Conservation (phyloP, 345 rosid genomes). For the Isatis tinctoria region DNA sequence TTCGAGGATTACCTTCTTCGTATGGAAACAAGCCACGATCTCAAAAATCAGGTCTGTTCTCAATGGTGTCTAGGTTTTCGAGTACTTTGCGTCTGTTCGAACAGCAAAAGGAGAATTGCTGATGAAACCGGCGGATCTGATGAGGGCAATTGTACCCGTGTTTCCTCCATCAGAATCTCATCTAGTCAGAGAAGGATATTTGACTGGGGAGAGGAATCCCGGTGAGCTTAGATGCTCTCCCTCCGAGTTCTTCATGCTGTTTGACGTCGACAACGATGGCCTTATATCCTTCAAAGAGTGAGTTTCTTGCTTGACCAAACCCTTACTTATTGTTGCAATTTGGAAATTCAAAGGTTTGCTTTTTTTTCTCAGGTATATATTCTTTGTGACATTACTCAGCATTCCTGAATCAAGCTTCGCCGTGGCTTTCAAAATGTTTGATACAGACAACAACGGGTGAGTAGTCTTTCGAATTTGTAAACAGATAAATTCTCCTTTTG, state of each 20-base stretch:
- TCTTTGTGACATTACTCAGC: constrained; percentile 85
- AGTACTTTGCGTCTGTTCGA: constrained; percentile 71
- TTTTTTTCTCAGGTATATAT: constrained; percentile 64
- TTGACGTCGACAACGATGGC: constrained; percentile 78
- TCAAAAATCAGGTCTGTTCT: background rate
- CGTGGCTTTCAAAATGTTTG: constrained; percentile 91
- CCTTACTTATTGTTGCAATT: background rate
- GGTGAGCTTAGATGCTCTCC: constrained; percentile 77
- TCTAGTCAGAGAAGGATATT: constrained; percentile 80
- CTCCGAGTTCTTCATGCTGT: constrained; percentile 85
- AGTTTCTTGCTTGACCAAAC: constrained; percentile 28
- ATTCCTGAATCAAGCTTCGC: constrained; percentile 86
- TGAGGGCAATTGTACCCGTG: constrained; percentile 92
- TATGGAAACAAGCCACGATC: background rate
- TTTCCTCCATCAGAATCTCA: constrained; percentile 94
- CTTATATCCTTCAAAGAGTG: constrained; percentile 91
- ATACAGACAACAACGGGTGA: constrained; percentile 70
- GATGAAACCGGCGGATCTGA: constrained; percentile 83
- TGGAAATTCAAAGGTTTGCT: background rate
- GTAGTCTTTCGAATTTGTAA: constrained; percentile 24
- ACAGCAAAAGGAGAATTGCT: constrained; percentile 60
- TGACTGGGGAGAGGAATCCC: constrained; percentile 83
- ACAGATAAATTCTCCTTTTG: constrained; percentile 12
- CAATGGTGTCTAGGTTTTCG: constrained; percentile 55
- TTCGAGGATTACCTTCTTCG: background rate